Base-by-base conservation (phyloP, 257 asterid genomes). In the Verbascum thapsus region DNA sequence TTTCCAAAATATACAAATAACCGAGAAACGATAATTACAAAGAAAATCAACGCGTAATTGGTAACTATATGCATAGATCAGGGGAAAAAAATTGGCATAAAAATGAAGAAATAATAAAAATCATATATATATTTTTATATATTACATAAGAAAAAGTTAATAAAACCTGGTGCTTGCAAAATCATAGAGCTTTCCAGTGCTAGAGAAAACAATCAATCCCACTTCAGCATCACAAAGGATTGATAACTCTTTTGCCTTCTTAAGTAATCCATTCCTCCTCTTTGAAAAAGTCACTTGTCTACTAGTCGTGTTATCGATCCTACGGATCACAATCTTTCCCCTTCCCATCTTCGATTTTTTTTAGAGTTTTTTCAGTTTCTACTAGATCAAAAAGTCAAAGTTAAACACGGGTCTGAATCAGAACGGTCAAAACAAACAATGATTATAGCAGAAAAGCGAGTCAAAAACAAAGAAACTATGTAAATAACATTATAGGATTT, bases 231-330 rank as follows among this genome's bases (percentile, higher is more conserved):
- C 94, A 76, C 94, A 85, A 7, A 85, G 78, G 55, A 85, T 78
- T 22, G 94, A 66, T 8, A 85, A 64, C 74, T 85, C 94, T 39
- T 72, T 82, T 3, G 94, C 94, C 74, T 85, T 85, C 86, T 85
- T 85, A 17, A 85, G 65, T 78, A 85, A 63, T 22, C 94, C 94
- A 61, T 60, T 72, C 47, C 87, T 82, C 26, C 94, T 78, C 85
- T 85, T 85, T 0, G 94, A 85, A 76, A 85, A 85, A 38, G 89
- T 85, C 6, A 85, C 89, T 54, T 85, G 94, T 76, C 94, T 78
- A 39, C 84, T 85, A 0, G 87, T 85, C 6, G 83, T 55, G 19
- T 82, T 85, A 30, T 85, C 89, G 44, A 85, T 85, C 84, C 86
- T 63, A 0, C 78, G 80, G 41, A 85, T 85, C 53, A 74, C 81